Evolutionary conservation across 2,329 filamentous ascomycete species (phyloP), one percentile per base, ranked within the genome.

Genomic region (Cladophialophora exuberans): DNA sequence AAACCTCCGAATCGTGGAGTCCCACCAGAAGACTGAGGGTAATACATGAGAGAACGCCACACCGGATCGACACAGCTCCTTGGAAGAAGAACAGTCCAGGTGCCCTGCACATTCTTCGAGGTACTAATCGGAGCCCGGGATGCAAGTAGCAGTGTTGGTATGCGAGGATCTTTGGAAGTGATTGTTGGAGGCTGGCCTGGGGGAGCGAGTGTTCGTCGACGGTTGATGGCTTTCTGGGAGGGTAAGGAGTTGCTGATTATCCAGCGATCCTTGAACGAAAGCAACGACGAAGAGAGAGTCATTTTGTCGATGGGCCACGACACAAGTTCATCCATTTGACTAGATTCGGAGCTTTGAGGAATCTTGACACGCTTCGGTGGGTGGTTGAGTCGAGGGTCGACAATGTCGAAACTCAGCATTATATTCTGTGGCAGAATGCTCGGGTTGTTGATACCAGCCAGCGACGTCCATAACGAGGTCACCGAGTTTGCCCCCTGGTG

Each of bases 31-130:
- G 85, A 88, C 0, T 95, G 78, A 0, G 90, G 89, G 56, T 86
- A 90, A 67, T 90, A 90, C 73, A 96, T 87, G 11, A 97, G 73
- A 42, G 84, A 85, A 64, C 93, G 87, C 94, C 94, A 99, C 26
- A 97, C 78, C 0, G 90, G 84, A 30, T 84, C 77, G 30, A 97
- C 87, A 64, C 89, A 96, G 67, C 89, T 91, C 90, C 93, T 97
- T 0, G 94, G 94, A 2, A 94, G 80, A 20, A 97, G 77, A 1
- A 97, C 69, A 0, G 86, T 94, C 90, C 91, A 97, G 0, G 80
- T 85, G 0, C 87, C 87, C 43, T 87, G 84, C 1, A 77, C 74
- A 42, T 79, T 80, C n/a, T 63, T 9, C 73, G 69, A 7, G 79
- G 69, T 3, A 83, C 80, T 9, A 82, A 83, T 28, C 86, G 44